A percentile compares a stretch with the other conserved stretches of the same genome.
Evolutionary conservation across 176 grass and related monocot genomes (phyloP).

Genomic region (Musa beccarii): DNA sequence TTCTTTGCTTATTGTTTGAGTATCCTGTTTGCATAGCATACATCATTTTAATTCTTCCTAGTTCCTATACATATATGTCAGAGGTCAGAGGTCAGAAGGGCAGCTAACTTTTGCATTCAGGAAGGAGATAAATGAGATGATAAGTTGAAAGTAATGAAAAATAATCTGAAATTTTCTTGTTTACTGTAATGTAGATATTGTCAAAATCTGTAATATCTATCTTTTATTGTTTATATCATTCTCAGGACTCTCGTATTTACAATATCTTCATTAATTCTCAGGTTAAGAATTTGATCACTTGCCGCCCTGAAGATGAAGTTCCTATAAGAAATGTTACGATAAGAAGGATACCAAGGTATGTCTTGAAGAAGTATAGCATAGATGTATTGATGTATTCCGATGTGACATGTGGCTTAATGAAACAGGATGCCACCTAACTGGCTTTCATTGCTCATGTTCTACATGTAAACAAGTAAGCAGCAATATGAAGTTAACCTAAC

Average conservation of each 20-base stretch:
- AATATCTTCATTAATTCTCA: conserved; percentile 5
- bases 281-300: conserved; percentile 97
- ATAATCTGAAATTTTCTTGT: conserved; percentile 1
- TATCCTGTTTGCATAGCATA: no score
- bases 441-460: neutral
- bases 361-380: neutral
- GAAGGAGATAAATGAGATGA: conserved; percentile 1
- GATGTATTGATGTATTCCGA: neutral
- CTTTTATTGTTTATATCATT: neutral
- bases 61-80: no score
- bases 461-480: neutral
- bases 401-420: neutral
- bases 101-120: neutral
- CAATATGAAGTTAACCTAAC: neutral
- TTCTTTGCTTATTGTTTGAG: no score
- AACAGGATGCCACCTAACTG: neutral
- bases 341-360: conserved; percentile 95
- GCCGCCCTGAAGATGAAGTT: conserved; percentile 66
- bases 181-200: neutral
- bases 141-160: conserved; percentile 10
- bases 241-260: neutral
- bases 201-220: neutral
- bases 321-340: conserved; percentile 85
- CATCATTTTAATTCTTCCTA: no score
- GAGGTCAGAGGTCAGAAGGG: neutral